Conservation (phyloP, 2,329 filamentous ascomycete species). For the Aspergillus sp. region DNA sequence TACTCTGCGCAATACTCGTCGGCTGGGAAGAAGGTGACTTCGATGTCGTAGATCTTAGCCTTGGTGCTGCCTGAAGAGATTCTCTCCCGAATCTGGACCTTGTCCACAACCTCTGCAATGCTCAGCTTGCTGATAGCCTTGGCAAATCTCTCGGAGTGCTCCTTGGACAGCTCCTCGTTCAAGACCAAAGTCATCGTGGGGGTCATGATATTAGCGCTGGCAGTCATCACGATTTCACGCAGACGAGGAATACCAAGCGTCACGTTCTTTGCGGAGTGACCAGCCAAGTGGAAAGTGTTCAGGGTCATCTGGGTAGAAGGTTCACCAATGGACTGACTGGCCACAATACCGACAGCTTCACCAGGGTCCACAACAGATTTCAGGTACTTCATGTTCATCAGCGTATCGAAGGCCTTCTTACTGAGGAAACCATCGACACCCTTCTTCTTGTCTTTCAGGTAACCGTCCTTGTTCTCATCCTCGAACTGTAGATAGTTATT, state of each 20-base stretch:
- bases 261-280: constrained; percentile 97
- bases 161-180: constrained; percentile 65
- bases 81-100: constrained; percentile 74
- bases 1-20: constrained; percentile 84
- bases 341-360: constrained; percentile 94
- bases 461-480: constrained; percentile 66
- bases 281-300: constrained; percentile 99
- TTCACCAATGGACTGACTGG: constrained; percentile 93
- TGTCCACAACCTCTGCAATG: constrained; percentile 79
- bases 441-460: constrained; percentile 61
- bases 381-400: constrained; percentile 90
- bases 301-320: constrained; percentile 99
- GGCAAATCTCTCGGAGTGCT: constrained; percentile 74
- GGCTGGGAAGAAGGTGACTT: constrained; percentile 77
- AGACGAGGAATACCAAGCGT: constrained; percentile 96
- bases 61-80: constrained; percentile 68
- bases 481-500: constrained; percentile 56
- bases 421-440: constrained; percentile 39
- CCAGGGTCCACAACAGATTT: constrained; percentile 89
- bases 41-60: constrained; percentile 82
- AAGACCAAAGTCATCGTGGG: constrained; percentile 72
- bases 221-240: constrained; percentile 97
- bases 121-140: constrained; percentile 88
- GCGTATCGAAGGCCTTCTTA: constrained; percentile 75
- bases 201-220: constrained; percentile 82